phyloP scores from a whole-genome alignment of 2,329 filamentous ascomycete genomes.

The Cercospora nicotianae region DNA sequence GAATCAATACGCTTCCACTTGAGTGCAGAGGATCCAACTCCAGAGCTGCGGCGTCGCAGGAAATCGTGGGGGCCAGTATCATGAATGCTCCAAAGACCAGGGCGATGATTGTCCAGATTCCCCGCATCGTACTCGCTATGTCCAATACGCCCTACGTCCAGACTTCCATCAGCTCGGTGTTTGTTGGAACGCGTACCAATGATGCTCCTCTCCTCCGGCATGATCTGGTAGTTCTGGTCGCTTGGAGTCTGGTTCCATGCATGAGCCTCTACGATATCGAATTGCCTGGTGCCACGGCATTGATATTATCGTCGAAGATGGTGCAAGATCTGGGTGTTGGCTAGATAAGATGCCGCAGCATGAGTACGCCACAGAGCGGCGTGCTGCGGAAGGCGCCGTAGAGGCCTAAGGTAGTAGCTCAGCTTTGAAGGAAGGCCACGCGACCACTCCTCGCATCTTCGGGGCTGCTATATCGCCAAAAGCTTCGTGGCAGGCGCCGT shows the following conservation, averaged over 20 bases:
- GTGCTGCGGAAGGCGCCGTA: not conserved
- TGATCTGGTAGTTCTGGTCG: not conserved
- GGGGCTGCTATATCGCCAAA: not conserved
- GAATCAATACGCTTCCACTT: not conserved
- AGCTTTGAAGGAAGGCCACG: not conserved
- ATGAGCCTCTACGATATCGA: not conserved
- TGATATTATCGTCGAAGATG: not conserved
- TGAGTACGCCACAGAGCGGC: not conserved
- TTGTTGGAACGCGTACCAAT: not conserved
- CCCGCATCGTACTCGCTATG: too few relatives aligned
- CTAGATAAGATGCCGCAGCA: not conserved
- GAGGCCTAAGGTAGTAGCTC: not conserved
- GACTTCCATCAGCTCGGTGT: not conserved
- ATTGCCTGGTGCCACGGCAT: not conserved
- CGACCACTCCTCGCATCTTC: not conserved
- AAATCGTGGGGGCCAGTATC: constrained; percentile 14
- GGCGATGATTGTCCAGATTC: too few relatives aligned
- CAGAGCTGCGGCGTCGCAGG: constrained; percentile 22
- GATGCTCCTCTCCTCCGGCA: not conserved
- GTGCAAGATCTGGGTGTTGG: not conserved
- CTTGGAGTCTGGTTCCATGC: not conserved
- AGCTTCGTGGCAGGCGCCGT: not conserved
- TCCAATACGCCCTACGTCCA: not conserved
- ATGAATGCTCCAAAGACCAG: constrained; percentile 18
- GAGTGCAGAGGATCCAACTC: constrained; percentile 2